A percentile compares a stretch with the other conserved stretches of the same genome.
Evolutionary conservation across 441 rosid species (phyloP).

Genomic region (Eruca vesicaria): DNA sequence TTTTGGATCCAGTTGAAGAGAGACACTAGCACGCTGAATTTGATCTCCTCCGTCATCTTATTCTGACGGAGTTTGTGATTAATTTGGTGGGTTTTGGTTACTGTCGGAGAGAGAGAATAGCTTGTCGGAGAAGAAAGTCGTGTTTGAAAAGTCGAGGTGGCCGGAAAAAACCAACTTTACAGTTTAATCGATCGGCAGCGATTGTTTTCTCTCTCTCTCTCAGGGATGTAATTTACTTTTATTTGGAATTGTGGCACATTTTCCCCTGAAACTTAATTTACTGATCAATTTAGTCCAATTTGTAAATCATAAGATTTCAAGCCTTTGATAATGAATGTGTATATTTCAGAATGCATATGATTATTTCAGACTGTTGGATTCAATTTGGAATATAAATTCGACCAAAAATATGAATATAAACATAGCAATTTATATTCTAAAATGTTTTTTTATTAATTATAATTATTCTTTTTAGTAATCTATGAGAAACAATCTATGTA

Average conservation of each 20-base stretch:
- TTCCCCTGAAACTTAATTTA: background rate
- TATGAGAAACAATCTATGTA: too few relatives aligned
- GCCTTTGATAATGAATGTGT: background rate
- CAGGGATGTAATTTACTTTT: background rate
- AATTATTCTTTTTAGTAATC: too few relatives aligned
- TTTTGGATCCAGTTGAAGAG: constrained; percentile 91
- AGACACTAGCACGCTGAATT: constrained; percentile 71
- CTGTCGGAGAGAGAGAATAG: background rate
- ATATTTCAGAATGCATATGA: background rate
- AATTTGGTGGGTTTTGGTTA: background rate
- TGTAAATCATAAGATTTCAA: background rate
- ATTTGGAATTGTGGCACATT: background rate
- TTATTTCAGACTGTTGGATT: background rate
- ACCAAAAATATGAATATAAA: background rate
- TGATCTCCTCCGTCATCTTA: constrained; percentile 53
- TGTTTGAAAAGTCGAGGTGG: constrained; percentile 9
- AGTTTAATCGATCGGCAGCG: background rate
- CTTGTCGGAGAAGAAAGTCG: constrained; percentile 33
- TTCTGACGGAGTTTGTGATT: background rate
- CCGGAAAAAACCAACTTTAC: background rate
- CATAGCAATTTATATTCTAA: too few relatives aligned
- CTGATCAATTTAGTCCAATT: background rate
- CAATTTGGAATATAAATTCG: background rate
- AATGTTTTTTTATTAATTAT: too few relatives aligned
- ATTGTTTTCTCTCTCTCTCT: background rate